Evolutionary conservation across 73 alveolate genomes (phyloP).

Genomic region (Paramecium sexaurelia): DNA sequence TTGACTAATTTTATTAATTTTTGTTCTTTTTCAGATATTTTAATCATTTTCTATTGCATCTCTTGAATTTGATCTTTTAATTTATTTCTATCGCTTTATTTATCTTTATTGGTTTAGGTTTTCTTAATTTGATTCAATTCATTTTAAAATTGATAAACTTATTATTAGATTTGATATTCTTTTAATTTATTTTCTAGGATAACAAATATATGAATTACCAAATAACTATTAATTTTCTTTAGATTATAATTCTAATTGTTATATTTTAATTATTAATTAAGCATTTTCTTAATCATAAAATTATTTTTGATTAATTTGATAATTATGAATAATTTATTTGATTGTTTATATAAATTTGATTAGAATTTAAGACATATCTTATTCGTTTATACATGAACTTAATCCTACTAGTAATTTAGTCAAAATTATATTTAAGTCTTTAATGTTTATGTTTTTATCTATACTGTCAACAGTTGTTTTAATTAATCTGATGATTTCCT

Average conservation of each 20-base stretch:
- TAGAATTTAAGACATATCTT: not conserved
- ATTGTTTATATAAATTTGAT: not conserved
- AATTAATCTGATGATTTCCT: conserved; percentile 19
- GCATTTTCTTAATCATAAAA: not conserved
- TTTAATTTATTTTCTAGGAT: not conserved
- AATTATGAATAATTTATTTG: not conserved
- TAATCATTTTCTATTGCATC: not conserved
- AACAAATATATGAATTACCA: not conserved
- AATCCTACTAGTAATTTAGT: conserved; percentile 5
- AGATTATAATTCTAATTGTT: not conserved
- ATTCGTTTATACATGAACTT: not conserved
- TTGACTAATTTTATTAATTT: conserved; percentile 19
- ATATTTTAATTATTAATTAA: not conserved
- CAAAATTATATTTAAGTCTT: not conserved
- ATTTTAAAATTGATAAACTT: not conserved
- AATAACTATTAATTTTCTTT: not conserved
- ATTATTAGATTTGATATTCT: not conserved
- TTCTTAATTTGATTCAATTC: not conserved
- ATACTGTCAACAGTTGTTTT: not conserved
- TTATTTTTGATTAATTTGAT: not conserved
- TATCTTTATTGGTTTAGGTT: not conserved
- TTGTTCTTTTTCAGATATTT: not conserved
- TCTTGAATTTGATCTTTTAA: not conserved
- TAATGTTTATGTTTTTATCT: not conserved
- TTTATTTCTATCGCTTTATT: not conserved